A percentile compares a stretch with the other conserved stretches of the same genome.
phyloP scores from a whole-genome alignment of 768 basidiomycete species.

The Trametes cinnabarina region DNA sequence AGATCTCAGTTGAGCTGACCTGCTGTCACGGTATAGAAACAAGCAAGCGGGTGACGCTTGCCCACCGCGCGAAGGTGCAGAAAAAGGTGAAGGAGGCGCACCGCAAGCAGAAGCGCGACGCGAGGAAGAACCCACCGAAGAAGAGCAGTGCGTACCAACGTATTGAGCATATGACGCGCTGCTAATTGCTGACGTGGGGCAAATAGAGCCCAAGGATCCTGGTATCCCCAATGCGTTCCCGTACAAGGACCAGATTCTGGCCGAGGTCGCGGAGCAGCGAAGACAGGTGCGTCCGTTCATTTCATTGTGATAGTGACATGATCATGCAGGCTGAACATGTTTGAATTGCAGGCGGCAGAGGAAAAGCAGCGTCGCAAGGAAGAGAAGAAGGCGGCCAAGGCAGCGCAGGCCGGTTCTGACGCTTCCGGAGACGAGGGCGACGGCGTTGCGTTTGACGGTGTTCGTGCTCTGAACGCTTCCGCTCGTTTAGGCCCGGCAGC shows the following conservation, averaged over 20 bases:
- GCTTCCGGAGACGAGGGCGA: conserved; percentile 31
- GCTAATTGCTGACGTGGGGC: conserved; percentile 5
- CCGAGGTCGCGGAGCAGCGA: conserved; percentile 83
- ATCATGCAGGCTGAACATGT: not conserved
- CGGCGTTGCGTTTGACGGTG: conserved; percentile 42
- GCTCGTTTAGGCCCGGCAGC: not conserved
- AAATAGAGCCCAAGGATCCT: conserved; percentile 79
- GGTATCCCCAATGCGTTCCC: conserved; percentile 93
- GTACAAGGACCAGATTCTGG: conserved; percentile 91
- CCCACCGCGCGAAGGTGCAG: conserved; percentile 69
- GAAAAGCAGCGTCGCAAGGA: conserved; percentile 69
- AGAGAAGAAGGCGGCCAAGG: conserved; percentile 53
- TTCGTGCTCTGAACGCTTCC: conserved; percentile 34
- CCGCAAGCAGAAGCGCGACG: conserved; percentile 71
- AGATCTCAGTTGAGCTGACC: not conserved
- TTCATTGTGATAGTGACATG: too few species aligned
- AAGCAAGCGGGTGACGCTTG: conserved; percentile 72
- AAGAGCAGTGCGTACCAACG: conserved; percentile 68
- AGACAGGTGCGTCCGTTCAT: conserved; percentile 50
- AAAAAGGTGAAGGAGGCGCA: conserved; percentile 74
- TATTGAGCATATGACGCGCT: not conserved
- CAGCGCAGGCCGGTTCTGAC: conserved; percentile 25
- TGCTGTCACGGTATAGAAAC: conserved; percentile 53
- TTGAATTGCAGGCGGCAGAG: conserved; percentile 66
- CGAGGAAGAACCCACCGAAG: conserved; percentile 82